A percentile compares a stretch with the other conserved stretches of the same genome.
Conservation (phyloP, 176 grass and related monocot species). For the Aegilops umbellulata region DNA sequence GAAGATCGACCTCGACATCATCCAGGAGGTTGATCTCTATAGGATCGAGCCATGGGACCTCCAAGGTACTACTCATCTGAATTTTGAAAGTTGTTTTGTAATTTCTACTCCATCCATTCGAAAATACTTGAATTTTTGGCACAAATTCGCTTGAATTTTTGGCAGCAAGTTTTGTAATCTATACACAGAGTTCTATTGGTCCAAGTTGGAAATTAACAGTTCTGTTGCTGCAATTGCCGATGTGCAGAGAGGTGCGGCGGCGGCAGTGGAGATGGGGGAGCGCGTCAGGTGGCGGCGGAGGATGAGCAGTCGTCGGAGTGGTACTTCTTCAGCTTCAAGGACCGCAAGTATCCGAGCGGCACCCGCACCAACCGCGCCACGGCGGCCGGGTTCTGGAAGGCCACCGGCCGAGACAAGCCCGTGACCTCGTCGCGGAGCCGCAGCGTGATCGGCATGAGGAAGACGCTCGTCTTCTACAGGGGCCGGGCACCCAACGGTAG, state of each 20-base stretch:
- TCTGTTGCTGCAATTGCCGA: too few species aligned
- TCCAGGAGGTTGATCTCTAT: conserved; percentile 81
- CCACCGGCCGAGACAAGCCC: conserved; percentile 84
- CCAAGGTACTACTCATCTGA: conserved; percentile 34
- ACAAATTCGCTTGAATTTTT: too few species aligned
- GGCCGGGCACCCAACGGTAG: conserved; percentile 70
- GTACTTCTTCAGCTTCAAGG: conserved; percentile 88
- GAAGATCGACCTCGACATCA: conserved; percentile 63
- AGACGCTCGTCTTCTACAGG: conserved; percentile 85
- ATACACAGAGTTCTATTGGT: too few species aligned
- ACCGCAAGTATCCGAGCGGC: conserved; percentile 78
- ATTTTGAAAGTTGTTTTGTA: too few species aligned
- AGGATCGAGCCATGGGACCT: conserved; percentile 89
- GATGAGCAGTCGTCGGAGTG: conserved; percentile 38
- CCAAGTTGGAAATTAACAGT: too few species aligned
- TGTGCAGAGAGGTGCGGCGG: conserved; percentile 47
- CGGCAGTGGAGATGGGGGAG: conserved; percentile 22
- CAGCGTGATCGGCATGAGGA: conserved; percentile 70
- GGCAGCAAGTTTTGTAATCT: too few species aligned
- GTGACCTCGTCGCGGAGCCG: conserved; percentile 32
- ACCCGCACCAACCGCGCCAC: conserved; percentile 84
- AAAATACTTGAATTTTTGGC: too few species aligned
- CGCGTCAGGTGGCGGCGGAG: neutral
- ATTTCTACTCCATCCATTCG: too few species aligned
- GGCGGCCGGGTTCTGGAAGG: conserved; percentile 87